Conservation (phyloP, 176 grass and related monocot genomes). For the Carex cristatella region DNA sequence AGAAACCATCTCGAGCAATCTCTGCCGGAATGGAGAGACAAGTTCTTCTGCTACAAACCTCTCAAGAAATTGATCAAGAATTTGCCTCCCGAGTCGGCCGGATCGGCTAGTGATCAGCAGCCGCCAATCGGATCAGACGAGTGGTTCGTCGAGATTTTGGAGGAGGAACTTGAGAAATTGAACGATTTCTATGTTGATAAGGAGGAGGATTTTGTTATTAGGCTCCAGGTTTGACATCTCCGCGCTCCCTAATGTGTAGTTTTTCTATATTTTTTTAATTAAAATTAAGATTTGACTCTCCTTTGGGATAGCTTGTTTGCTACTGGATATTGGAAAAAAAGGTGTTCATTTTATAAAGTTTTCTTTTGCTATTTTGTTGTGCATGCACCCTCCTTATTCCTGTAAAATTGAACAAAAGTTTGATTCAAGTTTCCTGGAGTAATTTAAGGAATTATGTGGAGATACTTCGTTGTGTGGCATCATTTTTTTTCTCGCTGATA, state of each 20-base stretch:
- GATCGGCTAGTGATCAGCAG: not conserved
- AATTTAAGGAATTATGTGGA: not conserved
- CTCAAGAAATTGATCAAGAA: slow-evolving; percentile 99
- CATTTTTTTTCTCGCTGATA: not conserved
- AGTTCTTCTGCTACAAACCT: slow-evolving; percentile 85
- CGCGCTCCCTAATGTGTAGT: not conserved
- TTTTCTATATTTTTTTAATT: not conserved
- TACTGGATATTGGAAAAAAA: not conserved
- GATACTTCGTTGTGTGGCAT: not conserved
- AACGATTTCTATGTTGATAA: slow-evolving; percentile 97
- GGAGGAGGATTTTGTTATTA: slow-evolving; percentile 95
- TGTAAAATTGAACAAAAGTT: not conserved
- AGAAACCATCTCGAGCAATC: slow-evolving; percentile 85
- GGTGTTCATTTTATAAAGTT: not conserved
- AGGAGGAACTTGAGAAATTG: slow-evolving; percentile 81
- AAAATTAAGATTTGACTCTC: not conserved
- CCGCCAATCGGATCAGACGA: slow-evolving; percentile 33
- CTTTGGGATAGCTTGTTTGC: not conserved
- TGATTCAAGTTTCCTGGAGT: not conserved
- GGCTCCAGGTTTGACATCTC: slow-evolving; percentile 53
- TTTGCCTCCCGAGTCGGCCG: slow-evolving; percentile 29
- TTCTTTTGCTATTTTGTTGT: not conserved
- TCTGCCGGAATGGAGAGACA: slow-evolving; percentile 91
- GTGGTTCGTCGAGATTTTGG: slow-evolving; percentile 71
- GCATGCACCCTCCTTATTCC: not conserved